Percentiles rank a stretch among this genome's conserved stretches.
Conservation (phyloP, 2,329 filamentous ascomycete species). For the Didymella keratinophila region DNA sequence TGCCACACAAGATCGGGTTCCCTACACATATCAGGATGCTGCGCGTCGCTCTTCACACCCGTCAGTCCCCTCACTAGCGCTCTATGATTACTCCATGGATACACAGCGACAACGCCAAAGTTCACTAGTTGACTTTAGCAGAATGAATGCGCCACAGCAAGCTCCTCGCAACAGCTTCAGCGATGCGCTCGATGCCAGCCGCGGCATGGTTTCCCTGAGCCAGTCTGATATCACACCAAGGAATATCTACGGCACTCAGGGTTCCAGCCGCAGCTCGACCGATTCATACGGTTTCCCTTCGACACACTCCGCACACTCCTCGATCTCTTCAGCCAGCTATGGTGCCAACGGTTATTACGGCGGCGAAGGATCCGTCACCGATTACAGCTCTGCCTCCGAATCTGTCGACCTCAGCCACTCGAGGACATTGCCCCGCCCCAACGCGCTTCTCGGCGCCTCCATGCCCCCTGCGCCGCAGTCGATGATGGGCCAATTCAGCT, state of each 20-base stretch:
- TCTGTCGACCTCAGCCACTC: constrained; percentile 80
- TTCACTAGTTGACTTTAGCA: constrained; percentile 71
- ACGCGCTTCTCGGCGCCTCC: constrained; percentile 66
- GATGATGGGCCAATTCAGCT: constrained; percentile 99
- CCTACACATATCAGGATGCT: constrained; percentile 64
- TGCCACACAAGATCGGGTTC: constrained; percentile 62
- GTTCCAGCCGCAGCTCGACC: constrained; percentile 72
- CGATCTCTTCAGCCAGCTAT: constrained; percentile 82
- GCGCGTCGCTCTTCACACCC: constrained; percentile 80
- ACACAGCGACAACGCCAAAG: constrained; percentile 62
- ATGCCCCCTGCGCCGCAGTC: constrained; percentile 87
- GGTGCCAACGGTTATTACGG: constrained; percentile 86
- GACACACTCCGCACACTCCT: constrained; percentile 84
- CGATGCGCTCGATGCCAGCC: constrained; percentile 89
- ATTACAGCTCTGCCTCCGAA: constrained; percentile 92
- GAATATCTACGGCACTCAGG: constrained; percentile 79
- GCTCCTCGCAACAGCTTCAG: constrained; percentile 75
- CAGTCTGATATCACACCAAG: constrained; percentile 82
- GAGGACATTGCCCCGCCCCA: constrained; percentile 82
- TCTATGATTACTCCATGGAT: constrained; percentile 58
- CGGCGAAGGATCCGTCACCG: constrained; percentile 81
- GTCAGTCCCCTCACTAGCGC: constrained; percentile 71
- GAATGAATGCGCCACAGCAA: constrained; percentile 64
- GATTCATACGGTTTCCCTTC: constrained; percentile 94
- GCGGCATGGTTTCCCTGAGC: constrained; percentile 94